Percentiles rank a stretch among this genome's conserved stretches.
Conservation (phyloP, 2,329 filamentous ascomycete genomes). For the Claviceps paspali region DNA sequence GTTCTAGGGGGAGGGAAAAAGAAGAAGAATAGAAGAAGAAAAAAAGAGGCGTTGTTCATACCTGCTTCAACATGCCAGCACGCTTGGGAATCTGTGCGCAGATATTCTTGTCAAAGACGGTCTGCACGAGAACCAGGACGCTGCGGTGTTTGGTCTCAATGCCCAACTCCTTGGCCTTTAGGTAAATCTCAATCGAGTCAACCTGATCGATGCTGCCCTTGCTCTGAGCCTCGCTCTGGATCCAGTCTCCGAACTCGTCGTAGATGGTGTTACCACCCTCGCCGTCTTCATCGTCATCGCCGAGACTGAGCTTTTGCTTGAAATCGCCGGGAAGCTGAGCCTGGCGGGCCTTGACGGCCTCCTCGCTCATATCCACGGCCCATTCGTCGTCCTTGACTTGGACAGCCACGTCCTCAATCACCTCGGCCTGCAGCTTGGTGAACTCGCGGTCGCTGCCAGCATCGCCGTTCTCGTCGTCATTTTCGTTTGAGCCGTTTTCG, state of each 20-base stretch:
- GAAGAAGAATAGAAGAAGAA: no score
- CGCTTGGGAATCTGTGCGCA: slow-evolving; percentile 74
- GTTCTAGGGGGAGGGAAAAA: no score
- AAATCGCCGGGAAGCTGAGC: slow-evolving; percentile 88
- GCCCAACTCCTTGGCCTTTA: slow-evolving; percentile 92
- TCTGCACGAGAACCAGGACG: slow-evolving; percentile 79
- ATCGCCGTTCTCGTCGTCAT: slow-evolving; percentile 38
- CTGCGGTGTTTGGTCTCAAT: slow-evolving; percentile 93
- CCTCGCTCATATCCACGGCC: slow-evolving; percentile 93
- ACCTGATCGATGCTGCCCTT: slow-evolving; percentile 65
- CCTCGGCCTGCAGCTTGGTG: slow-evolving; percentile 57
- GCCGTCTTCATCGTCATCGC: slow-evolving; percentile 67
- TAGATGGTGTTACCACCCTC: slow-evolving; percentile 67
- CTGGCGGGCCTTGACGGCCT: slow-evolving; percentile 86
- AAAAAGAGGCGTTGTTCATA: slow-evolving; percentile 21
- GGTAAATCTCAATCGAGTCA: slow-evolving; percentile 78
- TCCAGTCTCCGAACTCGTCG: slow-evolving; percentile 87
- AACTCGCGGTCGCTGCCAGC: slow-evolving; percentile 86
- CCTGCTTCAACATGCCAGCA: slow-evolving; percentile 76
- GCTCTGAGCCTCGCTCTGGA: slow-evolving; percentile 55
- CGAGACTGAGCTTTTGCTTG: slow-evolving; percentile 77
- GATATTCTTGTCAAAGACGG: slow-evolving; percentile 84
- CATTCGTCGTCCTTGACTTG: slow-evolving; percentile 77
- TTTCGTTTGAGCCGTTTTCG: slow-evolving; percentile 33
- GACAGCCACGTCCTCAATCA: slow-evolving; percentile 31